Conservation (phyloP, 192 early-diverging fungal species). For the Backusella mclennaniae region DNA sequence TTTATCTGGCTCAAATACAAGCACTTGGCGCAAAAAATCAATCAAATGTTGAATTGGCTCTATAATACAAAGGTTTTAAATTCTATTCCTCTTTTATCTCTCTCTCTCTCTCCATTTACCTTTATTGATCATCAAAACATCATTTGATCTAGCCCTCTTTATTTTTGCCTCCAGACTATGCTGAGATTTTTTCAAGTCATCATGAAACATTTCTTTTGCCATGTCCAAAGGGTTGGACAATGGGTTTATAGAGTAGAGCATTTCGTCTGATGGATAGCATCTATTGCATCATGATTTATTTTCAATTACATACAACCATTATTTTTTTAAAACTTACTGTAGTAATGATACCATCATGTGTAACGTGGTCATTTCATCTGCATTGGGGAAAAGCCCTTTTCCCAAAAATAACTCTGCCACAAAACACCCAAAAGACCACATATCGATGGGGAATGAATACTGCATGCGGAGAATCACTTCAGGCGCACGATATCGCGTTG, state of each 20-base stretch:
- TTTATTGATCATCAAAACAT: neutral
- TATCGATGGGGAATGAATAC: slow-evolving; percentile 91
- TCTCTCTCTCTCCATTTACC: neutral
- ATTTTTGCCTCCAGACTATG: neutral
- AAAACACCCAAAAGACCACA: slow-evolving; percentile 99
- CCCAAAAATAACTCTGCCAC: slow-evolving; percentile 94
- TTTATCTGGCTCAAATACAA: slow-evolving; percentile 70
- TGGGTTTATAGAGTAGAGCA: neutral
- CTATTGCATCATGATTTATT: neutral
- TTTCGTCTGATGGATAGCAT: slow-evolving; percentile 34
- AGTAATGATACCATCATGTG: slow-evolving; percentile 89
- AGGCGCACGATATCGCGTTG: slow-evolving; percentile 94
- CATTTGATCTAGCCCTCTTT: neutral
- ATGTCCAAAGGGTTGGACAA: neutral
- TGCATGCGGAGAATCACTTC: slow-evolving; percentile 92
- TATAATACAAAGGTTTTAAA: neutral
- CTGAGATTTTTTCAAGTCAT: neutral
- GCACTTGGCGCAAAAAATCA: slow-evolving; percentile 73
- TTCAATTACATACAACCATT: neutral
- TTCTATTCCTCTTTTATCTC: too few relatives aligned
- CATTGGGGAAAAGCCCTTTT: slow-evolving; percentile 90
- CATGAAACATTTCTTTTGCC: neutral
- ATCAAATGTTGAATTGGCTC: neutral
- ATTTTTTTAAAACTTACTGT: slow-evolving; percentile 47
- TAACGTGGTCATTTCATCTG: slow-evolving; percentile 92